Percentiles rank a stretch among this genome's conserved stretches.
Evolutionary conservation across 2,329 filamentous ascomycete genomes (phyloP).

Genomic region (Trichoderma koningiopsis): DNA sequence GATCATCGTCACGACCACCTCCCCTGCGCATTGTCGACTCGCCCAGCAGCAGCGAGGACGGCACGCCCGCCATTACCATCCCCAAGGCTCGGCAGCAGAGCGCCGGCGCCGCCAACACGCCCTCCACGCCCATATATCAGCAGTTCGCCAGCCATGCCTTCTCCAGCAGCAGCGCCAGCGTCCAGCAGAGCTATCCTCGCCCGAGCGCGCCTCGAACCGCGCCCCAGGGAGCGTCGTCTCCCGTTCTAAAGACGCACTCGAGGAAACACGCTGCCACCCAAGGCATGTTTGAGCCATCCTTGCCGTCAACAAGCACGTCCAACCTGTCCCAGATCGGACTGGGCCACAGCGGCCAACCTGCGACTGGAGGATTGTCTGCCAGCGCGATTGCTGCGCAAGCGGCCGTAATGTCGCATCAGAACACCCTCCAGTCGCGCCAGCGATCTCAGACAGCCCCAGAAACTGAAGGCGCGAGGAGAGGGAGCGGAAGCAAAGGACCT

Average conservation of each 20-base stretch:
- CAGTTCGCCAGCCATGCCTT: slow-evolving; percentile 52
- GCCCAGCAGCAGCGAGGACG: slow-evolving; percentile 35
- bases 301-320: slow-evolving; percentile 63
- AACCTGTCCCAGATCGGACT: slow-evolving; percentile 56
- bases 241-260: slow-evolving; percentile 49
- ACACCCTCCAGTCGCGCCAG: slow-evolving; percentile 58
- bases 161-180: slow-evolving; percentile 51
- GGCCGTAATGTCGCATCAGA: slow-evolving; percentile 68
- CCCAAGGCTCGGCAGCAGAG: slow-evolving; percentile 49
- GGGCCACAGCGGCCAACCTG: slow-evolving; percentile 47
- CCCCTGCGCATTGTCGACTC: slow-evolving; percentile 40
- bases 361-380: slow-evolving; percentile 52
- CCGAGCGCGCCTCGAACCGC: slow-evolving; percentile 45
- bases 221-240: slow-evolving; percentile 37
- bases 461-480: slow-evolving; percentile 46
- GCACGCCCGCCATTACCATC: slow-evolving; percentile 45
- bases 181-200: slow-evolving; percentile 61
- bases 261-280: slow-evolving; percentile 72
- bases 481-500: slow-evolving; percentile 51
- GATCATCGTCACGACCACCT: slow-evolving; percentile 37
- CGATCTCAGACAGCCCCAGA: slow-evolving; percentile 73
- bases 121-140: slow-evolving; percentile 51
- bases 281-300: slow-evolving; percentile 73
- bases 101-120: slow-evolving; percentile 35
- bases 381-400: slow-evolving; percentile 81